Evolutionary conservation across 805 yeast species (phyloP).

Genomic region (Lipomyces anomalus): DNA sequence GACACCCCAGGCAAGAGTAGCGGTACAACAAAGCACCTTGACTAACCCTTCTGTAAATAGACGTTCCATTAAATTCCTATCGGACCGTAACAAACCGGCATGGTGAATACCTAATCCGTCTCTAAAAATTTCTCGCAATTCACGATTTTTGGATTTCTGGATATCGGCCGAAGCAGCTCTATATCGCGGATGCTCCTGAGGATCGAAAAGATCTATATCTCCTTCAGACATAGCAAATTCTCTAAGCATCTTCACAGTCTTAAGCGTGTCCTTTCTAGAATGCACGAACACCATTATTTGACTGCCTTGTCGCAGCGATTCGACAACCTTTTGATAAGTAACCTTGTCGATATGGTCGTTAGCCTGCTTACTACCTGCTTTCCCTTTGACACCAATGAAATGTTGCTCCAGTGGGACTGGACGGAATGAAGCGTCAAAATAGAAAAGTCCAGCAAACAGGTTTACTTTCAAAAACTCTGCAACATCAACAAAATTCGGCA

Average conservation of each 20-base stretch:
- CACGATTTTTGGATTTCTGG: constrained; percentile 62
- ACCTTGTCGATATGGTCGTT: constrained; percentile 54
- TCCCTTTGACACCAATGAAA: constrained; percentile 78
- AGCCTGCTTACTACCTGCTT: constrained; percentile 68
- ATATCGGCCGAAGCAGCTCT: constrained; percentile 54
- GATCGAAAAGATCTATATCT: constrained; percentile 45
- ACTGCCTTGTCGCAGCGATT: constrained; percentile 47
- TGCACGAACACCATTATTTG: constrained; percentile 98
- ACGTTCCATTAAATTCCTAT: constrained; percentile 81
- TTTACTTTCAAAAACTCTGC: constrained; percentile 85
- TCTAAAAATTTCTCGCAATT: constrained; percentile 70
- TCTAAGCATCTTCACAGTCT: constrained; percentile 69
- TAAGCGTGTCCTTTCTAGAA: constrained; percentile 86
- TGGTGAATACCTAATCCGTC: constrained; percentile 91
- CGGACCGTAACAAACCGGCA: constrained; percentile 93
- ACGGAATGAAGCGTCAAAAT: constrained; percentile 85
- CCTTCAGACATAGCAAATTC: constrained; percentile 57
- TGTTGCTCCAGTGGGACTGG: constrained; percentile 92
- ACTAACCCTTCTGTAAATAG: constrained; percentile 82
- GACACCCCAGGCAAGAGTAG: constrained; percentile 99
- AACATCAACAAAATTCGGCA: constrained; percentile 87
- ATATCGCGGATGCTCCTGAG: constrained; percentile 36
- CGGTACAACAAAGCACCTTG: constrained; percentile 88
- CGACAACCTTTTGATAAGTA: constrained; percentile 68
- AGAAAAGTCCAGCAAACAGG: constrained; percentile 85